phyloP scores from a whole-genome alignment of 2,329 filamentous ascomycete species.

The Sporothrix euskadiensis region DNA sequence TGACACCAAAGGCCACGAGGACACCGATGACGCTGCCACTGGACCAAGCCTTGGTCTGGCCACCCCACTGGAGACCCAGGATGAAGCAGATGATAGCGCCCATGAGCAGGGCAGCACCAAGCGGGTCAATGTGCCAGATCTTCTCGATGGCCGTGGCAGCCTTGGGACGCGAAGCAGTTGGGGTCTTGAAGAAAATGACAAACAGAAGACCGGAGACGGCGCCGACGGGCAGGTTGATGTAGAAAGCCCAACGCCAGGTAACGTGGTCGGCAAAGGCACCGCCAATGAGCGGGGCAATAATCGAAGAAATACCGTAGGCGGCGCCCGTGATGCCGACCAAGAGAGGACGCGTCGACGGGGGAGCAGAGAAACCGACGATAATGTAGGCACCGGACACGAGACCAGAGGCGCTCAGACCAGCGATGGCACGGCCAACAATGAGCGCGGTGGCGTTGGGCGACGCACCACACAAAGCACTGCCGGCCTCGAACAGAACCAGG shows the following conservation, averaged over 20 bases:
- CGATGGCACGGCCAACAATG: conserved; percentile 50
- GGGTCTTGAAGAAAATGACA: conserved; percentile 42
- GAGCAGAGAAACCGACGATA: conserved; percentile 42
- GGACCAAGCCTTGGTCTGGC: conserved; percentile 44
- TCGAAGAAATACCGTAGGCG: conserved; percentile 37
- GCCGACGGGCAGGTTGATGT: conserved; percentile 40
- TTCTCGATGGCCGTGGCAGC: conserved; percentile 42
- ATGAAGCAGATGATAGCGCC: conserved; percentile 43
- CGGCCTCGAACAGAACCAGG: conserved; percentile 35
- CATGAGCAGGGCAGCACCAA: conserved; percentile 45
- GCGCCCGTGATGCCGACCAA: conserved; percentile 31
- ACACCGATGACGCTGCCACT: conserved; percentile 34
- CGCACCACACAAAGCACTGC: conserved; percentile 46
- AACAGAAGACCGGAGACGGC: conserved; percentile 36
- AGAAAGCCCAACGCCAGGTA: conserved; percentile 39
- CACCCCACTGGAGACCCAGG: conserved; percentile 48
- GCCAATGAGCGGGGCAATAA: conserved; percentile 36
- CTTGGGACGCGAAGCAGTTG: conserved; percentile 39
- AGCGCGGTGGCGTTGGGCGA: conserved; percentile 48
- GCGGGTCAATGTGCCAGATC: conserved; percentile 46
- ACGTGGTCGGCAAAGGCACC: conserved; percentile 37
- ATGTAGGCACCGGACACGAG: conserved; percentile 42
- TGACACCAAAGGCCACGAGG: conserved; percentile 26
- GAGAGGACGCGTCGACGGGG: conserved; percentile 38
- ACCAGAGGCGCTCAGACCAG: conserved; percentile 52